Base-by-base conservation (phyloP, 148 eudicot species). In the Rhododendron mucronatum region DNA sequence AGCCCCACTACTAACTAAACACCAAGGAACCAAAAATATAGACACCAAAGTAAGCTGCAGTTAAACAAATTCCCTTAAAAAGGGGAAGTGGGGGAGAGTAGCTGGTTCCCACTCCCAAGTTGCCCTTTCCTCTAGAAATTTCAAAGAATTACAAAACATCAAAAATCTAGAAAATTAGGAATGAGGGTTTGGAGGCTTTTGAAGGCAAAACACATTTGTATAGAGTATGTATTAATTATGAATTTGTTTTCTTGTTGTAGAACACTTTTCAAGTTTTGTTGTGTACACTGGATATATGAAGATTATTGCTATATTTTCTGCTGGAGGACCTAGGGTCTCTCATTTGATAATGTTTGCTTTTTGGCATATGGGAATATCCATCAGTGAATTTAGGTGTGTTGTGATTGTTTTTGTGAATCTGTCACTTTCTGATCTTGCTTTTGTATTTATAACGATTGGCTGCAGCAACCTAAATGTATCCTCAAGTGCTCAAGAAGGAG, bases 401-500 rank as follows among this genome's bases (percentile, higher is more conserved):
- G 20, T 67, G 14, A 37, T 45, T 44, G n/a, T 47, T 83, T 67
- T 44, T 63, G 21, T 82, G 55, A 26, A 45, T n/a, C 35, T 74
- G 7, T 21, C 26, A 51, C 47, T 84, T 75, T 76, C 71, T 81
- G 83, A 86, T 67, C 48, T 77, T 53, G 20, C 73, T 57, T 77
- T 78, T 21, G 45, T 57, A 26, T 35, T 33, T 47, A 9, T 37
- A 63, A 82, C 84, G 81, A 51, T 20, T 88, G 57, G 81, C 39
- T 91, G 85, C 94, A 95, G 96, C 87, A 86, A 88, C 81, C 86
- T 87, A 84, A 87, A 82, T 88, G 86, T 82, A 44, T 80, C 87
- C 83, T 61, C 88, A 82, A 83, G 86, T 85, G 85, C 84, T 80
- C 86, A 80, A 39, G 89, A 82, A 63, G 90, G 74, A 85, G 90